Evolutionary conservation across 306 rosid genomes (phyloP).

Genomic region (Quercus rubra): DNA sequence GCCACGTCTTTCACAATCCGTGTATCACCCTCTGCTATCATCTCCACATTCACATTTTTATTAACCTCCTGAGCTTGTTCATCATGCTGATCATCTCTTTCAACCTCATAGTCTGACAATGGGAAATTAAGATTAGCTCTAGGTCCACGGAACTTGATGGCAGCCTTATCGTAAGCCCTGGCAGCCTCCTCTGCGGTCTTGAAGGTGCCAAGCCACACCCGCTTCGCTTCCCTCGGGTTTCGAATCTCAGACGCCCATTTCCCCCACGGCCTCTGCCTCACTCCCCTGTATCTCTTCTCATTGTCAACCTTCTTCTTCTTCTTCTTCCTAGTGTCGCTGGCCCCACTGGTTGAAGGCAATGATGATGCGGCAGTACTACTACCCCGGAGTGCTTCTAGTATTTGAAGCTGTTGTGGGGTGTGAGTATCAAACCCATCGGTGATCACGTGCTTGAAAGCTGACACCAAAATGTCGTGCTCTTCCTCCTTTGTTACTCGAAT

Average conservation of each 20-base stretch:
- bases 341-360: too few relatives aligned
- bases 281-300: too few relatives aligned
- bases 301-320: too few relatives aligned
- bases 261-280: too few relatives aligned
- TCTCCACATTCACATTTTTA: not conserved
- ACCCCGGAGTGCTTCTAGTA: too few relatives aligned
- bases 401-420: too few relatives aligned
- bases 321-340: not conserved
- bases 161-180: conserved; percentile 56
- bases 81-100: not conserved
- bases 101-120: conserved; percentile 1
- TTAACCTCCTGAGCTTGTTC: not conserved
- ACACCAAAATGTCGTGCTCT: too few relatives aligned
- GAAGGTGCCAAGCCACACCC: conserved; percentile 64
- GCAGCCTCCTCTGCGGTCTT: conserved; percentile 56
- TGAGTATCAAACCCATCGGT: too few relatives aligned
- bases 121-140: conserved; percentile 49
- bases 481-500: too few relatives aligned
- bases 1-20: not conserved
- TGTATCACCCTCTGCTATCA: not conserved
- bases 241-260: too few relatives aligned
- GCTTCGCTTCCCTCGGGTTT: conserved; percentile 32
- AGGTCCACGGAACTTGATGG: conserved; percentile 43
- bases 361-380: too few relatives aligned
- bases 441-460: too few relatives aligned